phyloP scores from a whole-genome alignment of 768 basidiomycete genomes.

The Mycena chlorophos region DNA sequence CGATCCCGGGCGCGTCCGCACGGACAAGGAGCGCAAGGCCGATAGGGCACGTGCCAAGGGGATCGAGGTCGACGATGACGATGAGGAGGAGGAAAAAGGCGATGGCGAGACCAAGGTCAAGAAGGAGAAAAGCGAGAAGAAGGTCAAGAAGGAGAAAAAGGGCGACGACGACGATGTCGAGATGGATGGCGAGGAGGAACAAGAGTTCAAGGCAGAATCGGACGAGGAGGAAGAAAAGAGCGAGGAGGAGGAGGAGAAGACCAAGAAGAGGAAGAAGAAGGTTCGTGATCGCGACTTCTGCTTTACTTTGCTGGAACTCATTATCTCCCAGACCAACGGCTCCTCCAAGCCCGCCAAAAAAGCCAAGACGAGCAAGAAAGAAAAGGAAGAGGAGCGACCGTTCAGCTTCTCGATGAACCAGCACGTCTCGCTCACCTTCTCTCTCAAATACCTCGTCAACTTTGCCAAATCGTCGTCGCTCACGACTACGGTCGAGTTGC shows the following conservation, averaged over 20 bases:
- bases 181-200: slow-evolving; percentile 55
- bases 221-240: slow-evolving; percentile 53
- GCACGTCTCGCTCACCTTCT: slow-evolving; percentile 90
- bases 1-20: slow-evolving; percentile 45
- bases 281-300: slow-evolving; percentile 27
- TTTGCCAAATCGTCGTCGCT: slow-evolving; percentile 89
- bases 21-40: slow-evolving; percentile 38
- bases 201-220: slow-evolving; percentile 43
- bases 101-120: slow-evolving; percentile 39
- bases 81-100: slow-evolving; percentile 36
- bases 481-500: slow-evolving; percentile 70
- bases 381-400: slow-evolving; percentile 55
- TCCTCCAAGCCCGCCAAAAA: slow-evolving; percentile 46
- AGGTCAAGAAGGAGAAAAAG: slow-evolving; percentile 44
- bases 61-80: slow-evolving; percentile 41
- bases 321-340: slow-evolving; percentile 33
- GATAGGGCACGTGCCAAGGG: slow-evolving; percentile 26
- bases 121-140: slow-evolving; percentile 47
- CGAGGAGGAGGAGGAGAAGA: slow-evolving; percentile 47
- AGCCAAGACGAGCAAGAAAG: slow-evolving; percentile 46
- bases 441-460: slow-evolving; percentile 94
- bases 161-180: slow-evolving; percentile 51
- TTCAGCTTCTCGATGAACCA: slow-evolving; percentile 86
- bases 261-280: slow-evolving; percentile 78
- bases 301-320: slow-evolving; percentile 1